These are phyloP conservation scores for Gleditsia sinensis DNA, from an alignment of 306 rosid species.

Conservation along the genomic window DNA sequence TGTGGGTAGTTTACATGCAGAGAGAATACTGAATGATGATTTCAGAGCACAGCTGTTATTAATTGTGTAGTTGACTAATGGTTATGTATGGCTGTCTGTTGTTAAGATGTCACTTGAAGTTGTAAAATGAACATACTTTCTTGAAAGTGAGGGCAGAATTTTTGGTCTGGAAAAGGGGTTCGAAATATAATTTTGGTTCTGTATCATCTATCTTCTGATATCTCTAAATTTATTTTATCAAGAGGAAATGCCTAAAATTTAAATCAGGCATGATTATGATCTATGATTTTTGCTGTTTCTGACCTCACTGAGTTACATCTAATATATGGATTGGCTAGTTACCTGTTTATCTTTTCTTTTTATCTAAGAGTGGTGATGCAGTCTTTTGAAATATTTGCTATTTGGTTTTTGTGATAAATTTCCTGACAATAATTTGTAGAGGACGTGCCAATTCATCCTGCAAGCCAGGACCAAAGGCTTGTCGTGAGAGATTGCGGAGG, in stretches of 20 bases:
- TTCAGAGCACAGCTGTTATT: not conserved
- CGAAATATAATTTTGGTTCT: conserved; percentile 16
- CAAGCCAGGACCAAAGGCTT: conserved; percentile 72
- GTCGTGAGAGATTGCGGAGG: conserved; percentile 90
- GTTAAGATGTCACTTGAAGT: not conserved
- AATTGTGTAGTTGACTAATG: not conserved
- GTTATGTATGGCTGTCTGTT: not conserved
- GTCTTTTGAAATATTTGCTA: conserved; percentile 8
- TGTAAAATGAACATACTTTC: no score
- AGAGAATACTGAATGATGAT: not conserved
- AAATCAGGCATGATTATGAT: not conserved
- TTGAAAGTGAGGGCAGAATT: not conserved
- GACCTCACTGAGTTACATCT: not conserved
- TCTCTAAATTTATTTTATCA: conserved; percentile 2
- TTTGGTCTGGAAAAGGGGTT: not conserved
- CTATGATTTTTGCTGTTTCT: not conserved
- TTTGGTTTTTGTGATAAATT: conserved; percentile 11
- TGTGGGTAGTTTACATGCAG: not conserved
- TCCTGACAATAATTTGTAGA: conserved; percentile 43
- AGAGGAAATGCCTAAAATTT: not conserved
- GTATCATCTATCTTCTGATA: not conserved
- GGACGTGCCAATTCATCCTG: conserved; percentile 53
- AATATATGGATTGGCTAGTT: not conserved
- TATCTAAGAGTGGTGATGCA: not conserved
- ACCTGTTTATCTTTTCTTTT: conserved; percentile 13